These are phyloP conservation scores for Pulveroboletus frians DNA, from an alignment of 768 basidiomycete genomes.

Conservation along the genomic window DNA sequence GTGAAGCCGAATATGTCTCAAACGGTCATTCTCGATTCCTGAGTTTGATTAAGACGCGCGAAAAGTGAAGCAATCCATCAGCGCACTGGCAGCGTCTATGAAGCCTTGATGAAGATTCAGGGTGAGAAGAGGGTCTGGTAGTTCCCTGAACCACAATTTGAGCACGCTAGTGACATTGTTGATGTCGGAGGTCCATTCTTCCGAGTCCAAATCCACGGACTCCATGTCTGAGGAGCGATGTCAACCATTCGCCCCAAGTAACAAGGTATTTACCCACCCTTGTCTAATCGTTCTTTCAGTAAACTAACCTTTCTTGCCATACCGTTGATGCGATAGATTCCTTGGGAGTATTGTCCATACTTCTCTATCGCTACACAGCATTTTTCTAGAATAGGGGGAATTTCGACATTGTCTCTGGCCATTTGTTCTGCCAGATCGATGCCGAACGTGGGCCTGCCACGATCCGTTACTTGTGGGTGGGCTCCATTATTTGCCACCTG, in stretches of 20 bases:
- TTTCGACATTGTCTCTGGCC: slow-evolving; percentile 82
- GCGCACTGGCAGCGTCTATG: slow-evolving; percentile 90
- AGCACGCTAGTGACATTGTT: slow-evolving; percentile 93
- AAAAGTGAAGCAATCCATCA: not conserved
- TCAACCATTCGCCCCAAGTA: slow-evolving; percentile 18
- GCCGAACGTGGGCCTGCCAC: slow-evolving; percentile 82
- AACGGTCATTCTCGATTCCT: slow-evolving; percentile 91
- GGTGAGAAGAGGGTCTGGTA: slow-evolving; percentile 92
- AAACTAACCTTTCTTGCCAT: slow-evolving; percentile 81
- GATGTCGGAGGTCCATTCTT: slow-evolving; percentile 92
- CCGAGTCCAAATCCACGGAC: slow-evolving; percentile 76
- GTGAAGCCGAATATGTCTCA: slow-evolving; percentile 93
- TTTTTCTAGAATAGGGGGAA: slow-evolving; percentile 82
- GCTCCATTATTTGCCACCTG: slow-evolving; percentile 24
- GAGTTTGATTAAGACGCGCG: slow-evolving; percentile 1
- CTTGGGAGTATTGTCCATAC: slow-evolving; percentile 76
- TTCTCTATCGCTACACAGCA: slow-evolving; percentile 91
- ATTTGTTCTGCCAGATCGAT: slow-evolving; percentile 92
- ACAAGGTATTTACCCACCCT: slow-evolving; percentile 45
- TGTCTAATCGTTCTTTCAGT: slow-evolving; percentile 79
- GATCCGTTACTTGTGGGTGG: slow-evolving; percentile 42
- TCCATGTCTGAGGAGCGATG: slow-evolving; percentile 61
- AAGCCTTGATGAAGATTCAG: slow-evolving; percentile 82
- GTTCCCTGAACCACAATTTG: slow-evolving; percentile 94
- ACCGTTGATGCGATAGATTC: slow-evolving; percentile 92